Base-by-base conservation (phyloP, 2,329 filamentous ascomycete species). In the Colletotrichum magnum region DNA sequence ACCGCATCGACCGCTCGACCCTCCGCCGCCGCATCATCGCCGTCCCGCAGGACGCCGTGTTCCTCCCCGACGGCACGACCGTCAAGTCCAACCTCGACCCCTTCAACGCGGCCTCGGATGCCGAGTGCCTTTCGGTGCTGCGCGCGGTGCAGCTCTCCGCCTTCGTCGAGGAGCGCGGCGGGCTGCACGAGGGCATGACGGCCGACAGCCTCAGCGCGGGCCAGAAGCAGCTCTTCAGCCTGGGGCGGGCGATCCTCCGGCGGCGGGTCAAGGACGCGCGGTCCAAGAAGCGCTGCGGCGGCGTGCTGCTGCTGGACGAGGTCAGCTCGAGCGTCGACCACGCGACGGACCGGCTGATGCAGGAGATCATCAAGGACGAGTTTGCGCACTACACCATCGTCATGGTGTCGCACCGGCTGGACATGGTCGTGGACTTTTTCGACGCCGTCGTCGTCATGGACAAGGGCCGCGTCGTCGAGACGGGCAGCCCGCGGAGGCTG, bases 191-290 rank as follows among this genome's bases (percentile, higher is more conserved):
- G 1, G 70, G 64, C n/a, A 80, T 89, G 58, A 79, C 81, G 24
- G 77, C 81, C 3, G 79, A 84, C 15, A 79, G 80, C 59, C 78
- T 88, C 6, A 85, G 82, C 9, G 84, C 86, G 64, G 89, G 89
- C 0, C 88, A 90, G 74, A 82, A 83, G 57, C 88, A 91, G 74
- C 81, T 91, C 1, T 88, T 91, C 74, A 88, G 86, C 72, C 80
- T 91, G 9, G 88, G 87, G 2, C 78, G 88, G 5, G 88, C 87
- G 0, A 79, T 90, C 39, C 76, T 90, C 16, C 77, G 83, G 2
- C 69, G 74, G 1, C 56, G 73, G 18, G 79, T 82, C 2, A 83
- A 86, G 70, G 65, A 60, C 6, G 58, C 58, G 9, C 47, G 28
- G 47, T 69, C 16, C 32, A 66, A 70, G 47, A 41, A 32, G 36